phyloP scores from a whole-genome alignment of 306 rosid species.

The Inga oerstediana region DNA sequence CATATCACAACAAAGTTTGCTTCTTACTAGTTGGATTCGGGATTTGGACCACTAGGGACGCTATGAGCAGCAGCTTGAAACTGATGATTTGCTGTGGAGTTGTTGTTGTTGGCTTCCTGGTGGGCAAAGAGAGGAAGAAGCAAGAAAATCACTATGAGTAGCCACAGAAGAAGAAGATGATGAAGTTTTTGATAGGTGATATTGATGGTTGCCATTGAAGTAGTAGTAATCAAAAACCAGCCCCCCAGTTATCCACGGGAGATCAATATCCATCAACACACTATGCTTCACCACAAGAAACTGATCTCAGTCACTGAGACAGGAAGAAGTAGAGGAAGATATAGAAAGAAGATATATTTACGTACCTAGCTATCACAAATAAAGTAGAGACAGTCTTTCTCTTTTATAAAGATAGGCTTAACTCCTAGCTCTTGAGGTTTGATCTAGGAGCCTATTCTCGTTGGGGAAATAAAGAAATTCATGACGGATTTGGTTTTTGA shows the following conservation, averaged over 20 bases:
- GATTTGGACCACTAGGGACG: constrained; percentile 21
- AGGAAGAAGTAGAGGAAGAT: background rate
- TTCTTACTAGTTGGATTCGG: constrained; percentile 21
- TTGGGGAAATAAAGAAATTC: background rate
- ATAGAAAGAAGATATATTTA: background rate
- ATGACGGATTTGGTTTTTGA: background rate
- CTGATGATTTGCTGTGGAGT: background rate
- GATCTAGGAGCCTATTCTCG: background rate
- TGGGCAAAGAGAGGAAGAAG: background rate
- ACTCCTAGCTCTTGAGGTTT: background rate
- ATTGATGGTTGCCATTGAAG: background rate
- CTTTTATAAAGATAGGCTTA: background rate
- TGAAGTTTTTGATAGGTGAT: background rate
- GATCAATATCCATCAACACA: constrained; percentile 22
- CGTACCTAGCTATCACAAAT: background rate
- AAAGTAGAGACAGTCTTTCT: background rate
- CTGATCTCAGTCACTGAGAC: background rate
- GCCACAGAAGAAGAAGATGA: constrained; percentile 1
- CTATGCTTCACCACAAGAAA: background rate
- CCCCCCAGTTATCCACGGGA: constrained; percentile 1
- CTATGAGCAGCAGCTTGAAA: constrained; percentile 11
- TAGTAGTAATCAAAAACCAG: background rate
- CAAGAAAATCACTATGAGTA: background rate
- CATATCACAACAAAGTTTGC: background rate
- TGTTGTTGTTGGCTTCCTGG: background rate